A percentile compares a stretch with the other conserved stretches of the same genome.
Conservation (phyloP, 768 basidiomycete species). For the Kwoniella dejecticola region DNA sequence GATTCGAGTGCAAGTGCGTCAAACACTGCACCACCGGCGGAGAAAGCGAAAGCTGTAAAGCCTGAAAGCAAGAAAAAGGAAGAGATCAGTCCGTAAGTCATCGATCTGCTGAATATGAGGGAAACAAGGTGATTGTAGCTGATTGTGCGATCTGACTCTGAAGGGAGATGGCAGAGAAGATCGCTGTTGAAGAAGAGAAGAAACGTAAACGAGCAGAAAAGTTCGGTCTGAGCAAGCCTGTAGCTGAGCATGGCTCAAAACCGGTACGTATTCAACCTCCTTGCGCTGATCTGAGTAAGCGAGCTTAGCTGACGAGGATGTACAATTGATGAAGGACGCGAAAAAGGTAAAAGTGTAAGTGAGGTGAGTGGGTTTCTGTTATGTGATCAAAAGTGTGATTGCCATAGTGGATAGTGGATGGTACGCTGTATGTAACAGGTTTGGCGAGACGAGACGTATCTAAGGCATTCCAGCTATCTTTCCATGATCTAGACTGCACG, state of each 20-base stretch:
- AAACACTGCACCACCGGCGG: constrained; percentile 9
- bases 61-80: constrained; percentile 24
- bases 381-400: not conserved
- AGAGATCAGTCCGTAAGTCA: constrained; percentile 40
- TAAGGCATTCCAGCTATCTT: no score
- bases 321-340: constrained; percentile 23
- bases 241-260: constrained; percentile 12
- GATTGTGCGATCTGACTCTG: constrained; percentile 7
- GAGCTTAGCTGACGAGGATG: not conserved
- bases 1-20: constrained; percentile 13
- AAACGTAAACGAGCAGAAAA: constrained; percentile 52
- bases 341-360: constrained; percentile 43
- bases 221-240: constrained; percentile 37
- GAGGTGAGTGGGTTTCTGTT: constrained; percentile 29
- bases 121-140: constrained; percentile 1
- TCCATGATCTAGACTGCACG: not conserved
- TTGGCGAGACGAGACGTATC: no score
- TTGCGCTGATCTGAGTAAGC: not conserved
- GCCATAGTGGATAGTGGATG: not conserved
- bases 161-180: constrained; percentile 45
- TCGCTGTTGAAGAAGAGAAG: constrained; percentile 52
- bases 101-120: not conserved
- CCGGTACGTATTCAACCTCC: constrained; percentile 19
- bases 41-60: not conserved
- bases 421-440: not conserved